Conservation (phyloP, 176 grass and related monocot species). For the Phoenix roebelenii region DNA sequence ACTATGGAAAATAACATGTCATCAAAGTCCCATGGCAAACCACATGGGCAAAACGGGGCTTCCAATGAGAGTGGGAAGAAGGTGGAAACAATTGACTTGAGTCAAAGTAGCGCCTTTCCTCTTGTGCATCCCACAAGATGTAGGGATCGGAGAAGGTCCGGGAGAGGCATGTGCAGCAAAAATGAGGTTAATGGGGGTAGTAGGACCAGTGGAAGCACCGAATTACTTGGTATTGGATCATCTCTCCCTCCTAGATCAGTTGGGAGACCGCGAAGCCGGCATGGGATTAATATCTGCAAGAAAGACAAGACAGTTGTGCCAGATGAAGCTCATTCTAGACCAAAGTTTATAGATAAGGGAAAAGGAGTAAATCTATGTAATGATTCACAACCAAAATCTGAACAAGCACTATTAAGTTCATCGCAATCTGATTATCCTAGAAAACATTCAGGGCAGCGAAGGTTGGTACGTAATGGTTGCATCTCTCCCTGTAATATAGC, state of each 20-base stretch:
- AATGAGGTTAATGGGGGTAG: conserved; percentile 12
- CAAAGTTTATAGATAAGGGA: conserved; percentile 22
- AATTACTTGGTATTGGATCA: conserved; percentile 20
- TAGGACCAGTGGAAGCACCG: not conserved
- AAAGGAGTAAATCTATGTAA: conserved; percentile 20
- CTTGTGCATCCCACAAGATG: not conserved
- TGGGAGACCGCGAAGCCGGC: conserved; percentile 23
- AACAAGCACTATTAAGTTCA: conserved; percentile 22
- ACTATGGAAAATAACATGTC: conserved; percentile 8
- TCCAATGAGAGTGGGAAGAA: conserved; percentile 21
- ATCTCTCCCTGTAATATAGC: conserved; percentile 24
- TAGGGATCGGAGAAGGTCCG: conserved; percentile 16
- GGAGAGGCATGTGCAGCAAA: conserved; percentile 8
- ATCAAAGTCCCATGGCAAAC: conserved; percentile 4
- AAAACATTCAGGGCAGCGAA: conserved; percentile 38
- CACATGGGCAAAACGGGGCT: not conserved
- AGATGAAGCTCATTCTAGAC: conserved; percentile 25
- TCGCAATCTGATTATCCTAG: conserved; percentile 22
- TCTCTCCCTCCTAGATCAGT: conserved; percentile 22
- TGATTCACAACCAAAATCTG: not conserved
- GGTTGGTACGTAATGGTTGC: conserved; percentile 28
- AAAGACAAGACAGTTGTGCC: conserved; percentile 28
- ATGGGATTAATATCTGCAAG: conserved; percentile 24
- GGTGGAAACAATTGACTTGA: conserved; percentile 16
- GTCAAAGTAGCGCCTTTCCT: conserved; percentile 17